Base-by-base conservation (phyloP, 177 flowering plant species). In the Tripterygium wilfordii region DNA sequence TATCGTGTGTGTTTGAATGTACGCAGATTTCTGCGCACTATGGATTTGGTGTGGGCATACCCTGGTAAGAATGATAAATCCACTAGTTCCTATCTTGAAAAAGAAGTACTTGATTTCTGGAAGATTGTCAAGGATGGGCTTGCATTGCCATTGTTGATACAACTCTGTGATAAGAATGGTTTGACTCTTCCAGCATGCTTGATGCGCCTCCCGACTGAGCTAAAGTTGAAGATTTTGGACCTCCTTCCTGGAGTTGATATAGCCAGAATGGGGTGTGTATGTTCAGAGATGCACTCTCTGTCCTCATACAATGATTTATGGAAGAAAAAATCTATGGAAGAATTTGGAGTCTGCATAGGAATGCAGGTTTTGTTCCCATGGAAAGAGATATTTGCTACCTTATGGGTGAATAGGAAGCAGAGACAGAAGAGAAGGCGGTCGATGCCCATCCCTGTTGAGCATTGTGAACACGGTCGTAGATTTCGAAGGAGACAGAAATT, bases 81-180 rank as follows among this genome's bases (percentile, higher is more conserved):
- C n/a, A n/a, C n/a, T 37, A 17, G 37, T 53, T n/a, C 30, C 49
- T 29, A 27, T 16, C 51, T 63, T 14, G 80, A 75, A 19, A 67
- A 35, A 10, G 66, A 56, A 43, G 60, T 80, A 28, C 84, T 80
- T 66, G 78, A 72, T 17, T 80, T 92, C 36, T 84, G 95, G 95
- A 86, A 74, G 65, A 68, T 51, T 19, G 80, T 84, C 28, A 92
- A 88, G 60, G 98, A 84, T 61, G 67, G 66, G 38, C 74, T 92
- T 42, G 83, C 83, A 10, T 62, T 82, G 65, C 98, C 98, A 0
- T 67, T 92, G 27, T 61, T 80, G 26, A 78, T 79, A 1, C 82
- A 78, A 66, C 69, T 92, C 16, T 83, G 88, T 59, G 81, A 78
- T 12, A 71, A 57, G 41, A 51, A 66, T 38, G 90, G 88, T 8